Percentiles rank a stretch among this genome's conserved stretches.
Evolutionary conservation across 306 rosid genomes (phyloP).

Genomic region (Ammopiptanthus mongolicus): DNA sequence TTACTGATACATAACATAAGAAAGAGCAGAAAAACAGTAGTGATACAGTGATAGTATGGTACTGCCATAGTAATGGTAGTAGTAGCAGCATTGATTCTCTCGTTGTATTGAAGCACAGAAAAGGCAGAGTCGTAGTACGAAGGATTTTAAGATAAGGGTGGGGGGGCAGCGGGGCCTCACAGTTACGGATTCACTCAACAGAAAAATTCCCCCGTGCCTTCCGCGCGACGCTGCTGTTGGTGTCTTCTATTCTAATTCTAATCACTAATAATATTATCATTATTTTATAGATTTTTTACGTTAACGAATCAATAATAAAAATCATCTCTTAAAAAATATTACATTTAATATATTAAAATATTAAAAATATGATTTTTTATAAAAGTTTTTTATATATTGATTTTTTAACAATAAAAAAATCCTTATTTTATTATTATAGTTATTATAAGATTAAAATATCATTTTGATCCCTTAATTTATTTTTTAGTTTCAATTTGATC

Average conservation of each 20-base stretch:
- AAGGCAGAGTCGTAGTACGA: slow-evolving; percentile 26
- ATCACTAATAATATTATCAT: too few species aligned
- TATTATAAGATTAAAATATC: too few species aligned
- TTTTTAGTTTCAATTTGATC: too few species aligned
- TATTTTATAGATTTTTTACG: too few species aligned
- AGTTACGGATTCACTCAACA: slow-evolving; percentile 1
- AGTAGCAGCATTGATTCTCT: not conserved
- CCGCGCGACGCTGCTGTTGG: slow-evolving; percentile 53
- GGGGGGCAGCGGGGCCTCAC: slow-evolving; percentile 11
- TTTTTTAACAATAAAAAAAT: too few species aligned
- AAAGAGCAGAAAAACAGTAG: slow-evolving; percentile 12
- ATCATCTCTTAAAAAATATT: too few species aligned
- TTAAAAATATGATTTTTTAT: too few species aligned
- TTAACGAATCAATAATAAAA: too few species aligned
- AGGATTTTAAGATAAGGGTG: not conserved
- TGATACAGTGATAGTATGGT: not conserved
- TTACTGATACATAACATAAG: not conserved
- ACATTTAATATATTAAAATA: too few species aligned
- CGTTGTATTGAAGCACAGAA: not conserved
- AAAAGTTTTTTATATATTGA: too few species aligned
- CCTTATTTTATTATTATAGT: too few species aligned
- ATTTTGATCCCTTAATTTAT: too few species aligned
- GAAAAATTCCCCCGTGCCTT: slow-evolving; percentile 62
- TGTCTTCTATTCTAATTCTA: not conserved
- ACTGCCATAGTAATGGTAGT: not conserved